Conservation (phyloP, 1,139 yeast species). For the Candida sp. region DNA sequence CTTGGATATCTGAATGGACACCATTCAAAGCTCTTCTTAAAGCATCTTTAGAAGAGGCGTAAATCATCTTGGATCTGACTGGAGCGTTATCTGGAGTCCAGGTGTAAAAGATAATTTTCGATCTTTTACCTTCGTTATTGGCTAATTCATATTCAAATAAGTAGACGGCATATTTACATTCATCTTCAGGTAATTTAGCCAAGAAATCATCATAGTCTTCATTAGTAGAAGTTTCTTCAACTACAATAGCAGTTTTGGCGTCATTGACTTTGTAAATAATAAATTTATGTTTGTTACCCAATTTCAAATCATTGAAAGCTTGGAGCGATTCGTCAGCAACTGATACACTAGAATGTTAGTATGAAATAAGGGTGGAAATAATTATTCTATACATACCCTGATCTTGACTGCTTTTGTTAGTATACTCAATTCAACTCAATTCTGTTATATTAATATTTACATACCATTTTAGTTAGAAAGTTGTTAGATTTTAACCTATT, state of each 20-base stretch:
- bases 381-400: conserved; percentile 48
- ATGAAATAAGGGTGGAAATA: neutral
- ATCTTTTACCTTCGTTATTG: conserved; percentile 92
- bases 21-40: conserved; percentile 97
- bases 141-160: conserved; percentile 93
- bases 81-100: conserved; percentile 99
- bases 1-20: conserved; percentile 91
- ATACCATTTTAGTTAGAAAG: neutral
- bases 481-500: neutral
- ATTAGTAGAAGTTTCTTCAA: conserved; percentile 76
- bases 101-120: conserved; percentile 88
- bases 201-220: conserved; percentile 78
- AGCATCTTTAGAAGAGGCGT: conserved; percentile 97
- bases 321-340: conserved; percentile 92
- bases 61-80: conserved; percentile 93
- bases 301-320: conserved; percentile 93
- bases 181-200: conserved; percentile 89
- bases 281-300: conserved; percentile 88
- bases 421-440: too few species aligned
- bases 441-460: neutral
- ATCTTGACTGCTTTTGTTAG: conserved; percentile 47
- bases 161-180: conserved; percentile 94
- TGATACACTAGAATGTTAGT: conserved; percentile 58
- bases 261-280: conserved; percentile 79
- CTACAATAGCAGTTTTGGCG: conserved; percentile 85